Evolutionary conservation across 1,284 basidiomycete genomes (phyloP).

Genomic region (Anthracocystis setariae): DNA sequence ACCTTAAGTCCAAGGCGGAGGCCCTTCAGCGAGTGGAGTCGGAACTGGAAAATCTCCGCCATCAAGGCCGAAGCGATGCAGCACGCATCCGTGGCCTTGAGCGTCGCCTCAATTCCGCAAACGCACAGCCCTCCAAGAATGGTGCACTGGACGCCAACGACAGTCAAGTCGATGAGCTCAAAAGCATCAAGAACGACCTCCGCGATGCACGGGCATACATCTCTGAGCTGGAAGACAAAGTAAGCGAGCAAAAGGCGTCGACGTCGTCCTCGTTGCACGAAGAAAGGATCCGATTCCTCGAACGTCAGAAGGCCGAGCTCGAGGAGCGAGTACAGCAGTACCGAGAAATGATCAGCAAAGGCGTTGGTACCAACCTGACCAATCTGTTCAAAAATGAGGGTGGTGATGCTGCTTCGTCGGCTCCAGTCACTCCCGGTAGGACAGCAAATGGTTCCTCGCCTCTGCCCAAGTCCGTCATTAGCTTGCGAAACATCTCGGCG

Average conservation of each 20-base stretch:
- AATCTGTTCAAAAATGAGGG: conserved; percentile 21
- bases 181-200: conserved; percentile 18
- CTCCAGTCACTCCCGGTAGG: conserved; percentile 22
- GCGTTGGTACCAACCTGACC: conserved; percentile 38
- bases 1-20: conserved; percentile 13
- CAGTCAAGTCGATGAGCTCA: conserved; percentile 11
- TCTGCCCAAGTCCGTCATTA: conserved; percentile 44
- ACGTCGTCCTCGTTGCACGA: conserved; percentile 15
- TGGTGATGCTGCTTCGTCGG: conserved; percentile 3
- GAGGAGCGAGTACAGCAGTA: conserved; percentile 44
- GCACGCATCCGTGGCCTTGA: conserved; percentile 30
- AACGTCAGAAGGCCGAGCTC: conserved; percentile 38
- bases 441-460: conserved; percentile 25
- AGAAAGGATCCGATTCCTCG: conserved; percentile 28
- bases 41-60: conserved; percentile 19
- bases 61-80: conserved; percentile 23
- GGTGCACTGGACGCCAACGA: conserved; percentile 3
- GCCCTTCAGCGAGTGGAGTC: neutral
- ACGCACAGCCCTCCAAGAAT: conserved; percentile 18
- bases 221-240: conserved; percentile 19
- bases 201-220: conserved; percentile 22
- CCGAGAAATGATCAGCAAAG: conserved; percentile 48
- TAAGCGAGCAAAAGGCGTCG: conserved; percentile 10
- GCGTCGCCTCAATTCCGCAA: conserved; percentile 26
- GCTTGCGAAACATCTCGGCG: conserved; percentile 40